Percentiles rank a stretch among this genome's conserved stretches.
Evolutionary conservation across 371 early-diverging fungal genomes (phyloP).

Genomic region (Nematocida parisii): DNA sequence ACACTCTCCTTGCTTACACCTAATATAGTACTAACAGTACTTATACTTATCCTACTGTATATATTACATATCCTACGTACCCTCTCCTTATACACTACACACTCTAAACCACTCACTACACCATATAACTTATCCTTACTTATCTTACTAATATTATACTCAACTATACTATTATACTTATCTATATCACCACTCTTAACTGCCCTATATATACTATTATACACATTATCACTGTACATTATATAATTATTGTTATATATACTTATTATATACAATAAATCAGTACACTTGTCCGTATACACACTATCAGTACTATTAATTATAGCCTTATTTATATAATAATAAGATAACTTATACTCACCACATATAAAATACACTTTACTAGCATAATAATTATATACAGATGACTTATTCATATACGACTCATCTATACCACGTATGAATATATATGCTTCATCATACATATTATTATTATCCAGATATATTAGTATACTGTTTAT

Average conservation of each 20-base stretch:
- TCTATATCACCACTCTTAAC: no score
- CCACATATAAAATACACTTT: constrained; percentile 36
- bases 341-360: constrained; percentile 14
- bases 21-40: background rate
- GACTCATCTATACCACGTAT: constrained; percentile 33
- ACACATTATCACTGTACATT: no score
- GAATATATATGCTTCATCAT: constrained; percentile 49
- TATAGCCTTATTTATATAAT: constrained; percentile 30
- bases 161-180: background rate
- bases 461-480: constrained; percentile 19
- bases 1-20: constrained; percentile 40
- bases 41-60: constrained; percentile 23
- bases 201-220: no score
- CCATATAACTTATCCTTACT: constrained; percentile 30
- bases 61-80: constrained; percentile 41
- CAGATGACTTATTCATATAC: constrained; percentile 42
- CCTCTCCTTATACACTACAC: constrained; percentile 46
- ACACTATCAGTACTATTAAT: constrained; percentile 39
- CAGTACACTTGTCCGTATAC: constrained; percentile 24
- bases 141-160: background rate
- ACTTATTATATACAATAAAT: no score
- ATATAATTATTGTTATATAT: no score
- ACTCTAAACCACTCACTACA: constrained; percentile 10
- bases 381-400: constrained; percentile 40
- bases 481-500: constrained; percentile 37